These are phyloP conservation scores for Aspergillus bombycis DNA, from an alignment of 2,329 filamentous ascomycete species.

Conservation along the genomic window DNA sequence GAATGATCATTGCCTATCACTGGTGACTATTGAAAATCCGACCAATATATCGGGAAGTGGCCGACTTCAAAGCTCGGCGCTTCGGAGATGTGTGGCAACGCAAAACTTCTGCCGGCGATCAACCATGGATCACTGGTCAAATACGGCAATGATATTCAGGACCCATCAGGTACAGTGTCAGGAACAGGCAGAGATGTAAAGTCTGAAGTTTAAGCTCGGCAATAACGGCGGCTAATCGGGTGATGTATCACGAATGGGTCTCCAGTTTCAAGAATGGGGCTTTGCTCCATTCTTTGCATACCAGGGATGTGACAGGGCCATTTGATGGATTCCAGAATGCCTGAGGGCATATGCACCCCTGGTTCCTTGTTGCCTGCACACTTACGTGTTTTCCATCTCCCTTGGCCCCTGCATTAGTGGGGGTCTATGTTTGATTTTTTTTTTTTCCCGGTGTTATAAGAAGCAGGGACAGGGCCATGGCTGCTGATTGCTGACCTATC, in stretches of 20 bases:
- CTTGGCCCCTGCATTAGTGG: background rate
- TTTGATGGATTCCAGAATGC: slow-evolving; percentile 4
- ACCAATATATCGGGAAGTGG: background rate
- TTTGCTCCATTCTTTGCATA: background rate
- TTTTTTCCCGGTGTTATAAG: background rate
- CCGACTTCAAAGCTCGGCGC: background rate
- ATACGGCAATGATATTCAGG: background rate
- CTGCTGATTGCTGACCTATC: background rate
- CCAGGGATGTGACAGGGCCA: slow-evolving; percentile 4
- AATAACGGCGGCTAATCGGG: background rate
- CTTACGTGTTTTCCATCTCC: background rate
- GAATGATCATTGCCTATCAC: background rate
- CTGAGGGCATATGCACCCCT: background rate
- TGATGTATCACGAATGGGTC: slow-evolving; percentile 4
- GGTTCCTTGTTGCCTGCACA: slow-evolving; percentile 3
- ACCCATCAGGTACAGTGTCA: slow-evolving; percentile 3
- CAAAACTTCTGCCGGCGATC: background rate
- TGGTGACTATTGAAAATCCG: background rate
- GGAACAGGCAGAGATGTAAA: background rate
- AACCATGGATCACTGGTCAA: background rate
- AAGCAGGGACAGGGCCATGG: background rate
- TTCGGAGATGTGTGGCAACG: background rate
- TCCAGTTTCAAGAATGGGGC: background rate
- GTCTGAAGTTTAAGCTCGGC: slow-evolving; percentile 1
- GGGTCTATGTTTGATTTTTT: background rate